Conservation (phyloP, 805 yeast genomes). For the Ogataea henricii region DNA sequence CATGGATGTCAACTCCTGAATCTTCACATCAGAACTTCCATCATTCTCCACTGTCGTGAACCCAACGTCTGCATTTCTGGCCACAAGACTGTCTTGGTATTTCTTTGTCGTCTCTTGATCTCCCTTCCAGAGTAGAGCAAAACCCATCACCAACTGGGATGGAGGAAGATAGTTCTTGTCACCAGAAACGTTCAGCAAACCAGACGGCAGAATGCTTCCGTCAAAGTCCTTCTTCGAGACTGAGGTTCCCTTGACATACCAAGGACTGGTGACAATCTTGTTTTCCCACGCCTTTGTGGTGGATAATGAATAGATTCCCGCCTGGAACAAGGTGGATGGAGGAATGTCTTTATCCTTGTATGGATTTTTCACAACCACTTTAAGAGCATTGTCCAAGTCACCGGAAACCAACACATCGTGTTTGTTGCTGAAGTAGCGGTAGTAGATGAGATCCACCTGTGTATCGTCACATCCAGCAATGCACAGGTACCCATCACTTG, state of each 20-base stretch:
- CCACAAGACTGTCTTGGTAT: conserved; percentile 30
- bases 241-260: conserved; percentile 75
- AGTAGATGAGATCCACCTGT: conserved; percentile 80
- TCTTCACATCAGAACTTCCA: conserved; percentile 27
- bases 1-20: conserved; percentile 34
- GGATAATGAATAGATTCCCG: conserved; percentile 81
- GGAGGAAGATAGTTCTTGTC: conserved; percentile 69
- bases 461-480: conserved; percentile 81
- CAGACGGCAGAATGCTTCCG: conserved; percentile 59
- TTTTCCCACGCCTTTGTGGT: conserved; percentile 89
- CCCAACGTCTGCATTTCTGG: conserved; percentile 33
- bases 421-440: conserved; percentile 67
- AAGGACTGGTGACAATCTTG: conserved; percentile 78
- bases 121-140: conserved; percentile 78
- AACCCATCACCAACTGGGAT: conserved; percentile 85
- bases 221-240: conserved; percentile 69
- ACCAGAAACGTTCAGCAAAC: conserved; percentile 55
- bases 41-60: conserved; percentile 32
- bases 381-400: conserved; percentile 71
- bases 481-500: conserved; percentile 85
- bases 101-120: conserved; percentile 49
- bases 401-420: conserved; percentile 74
- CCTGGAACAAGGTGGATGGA: conserved; percentile 86
- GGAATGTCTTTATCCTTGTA: conserved; percentile 70
- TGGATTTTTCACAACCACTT: conserved; percentile 82